Evolutionary conservation across 2,329 filamentous ascomycete species (phyloP).

Genomic region (Cadophora gregata): DNA sequence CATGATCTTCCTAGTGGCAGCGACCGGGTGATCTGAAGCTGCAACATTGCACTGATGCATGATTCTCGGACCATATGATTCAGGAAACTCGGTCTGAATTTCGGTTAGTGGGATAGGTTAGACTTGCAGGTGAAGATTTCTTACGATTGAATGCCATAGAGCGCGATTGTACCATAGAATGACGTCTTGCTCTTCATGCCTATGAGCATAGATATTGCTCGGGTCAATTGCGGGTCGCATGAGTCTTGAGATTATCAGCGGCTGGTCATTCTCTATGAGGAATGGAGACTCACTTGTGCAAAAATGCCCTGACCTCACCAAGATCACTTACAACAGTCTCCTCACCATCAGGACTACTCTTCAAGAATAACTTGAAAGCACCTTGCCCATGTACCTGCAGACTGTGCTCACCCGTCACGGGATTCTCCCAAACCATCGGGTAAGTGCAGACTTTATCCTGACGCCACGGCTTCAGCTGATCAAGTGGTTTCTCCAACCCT

Average conservation of each 20-base stretch:
- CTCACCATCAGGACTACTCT: slow-evolving; percentile 39
- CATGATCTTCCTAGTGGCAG: slow-evolving; percentile 2
- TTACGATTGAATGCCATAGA: slow-evolving; percentile 49
- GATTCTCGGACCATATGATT: slow-evolving; percentile 47
- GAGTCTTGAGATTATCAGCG: slow-evolving; percentile 35
- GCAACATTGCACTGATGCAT: slow-evolving; percentile 48
- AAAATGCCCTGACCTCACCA: slow-evolving; percentile 42
- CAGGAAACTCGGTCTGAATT: slow-evolving; percentile 44
- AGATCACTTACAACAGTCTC: slow-evolving; percentile 40
- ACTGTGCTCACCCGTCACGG: slow-evolving; percentile 39
- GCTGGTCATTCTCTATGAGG: no score
- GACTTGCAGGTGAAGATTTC: slow-evolving; percentile 16
- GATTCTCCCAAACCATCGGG: slow-evolving; percentile 49
- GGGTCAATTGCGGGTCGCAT: slow-evolving; percentile 46
- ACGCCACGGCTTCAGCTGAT: slow-evolving; percentile 43
- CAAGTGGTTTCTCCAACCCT: slow-evolving; percentile 40
- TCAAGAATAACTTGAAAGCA: slow-evolving; percentile 46
- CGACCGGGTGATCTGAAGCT: slow-evolving; percentile 32
- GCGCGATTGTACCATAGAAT: slow-evolving; percentile 49
- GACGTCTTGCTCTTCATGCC: slow-evolving; percentile 47
- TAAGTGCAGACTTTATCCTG: slow-evolving; percentile 45
- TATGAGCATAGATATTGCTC: slow-evolving; percentile 47
- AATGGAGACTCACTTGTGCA: slow-evolving; percentile 42
- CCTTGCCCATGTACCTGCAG: slow-evolving; percentile 48
- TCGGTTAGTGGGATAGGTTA: slow-evolving; percentile 21